Conservation (phyloP, 2,329 filamentous ascomycete genomes). For the Trichophyton simii region DNA sequence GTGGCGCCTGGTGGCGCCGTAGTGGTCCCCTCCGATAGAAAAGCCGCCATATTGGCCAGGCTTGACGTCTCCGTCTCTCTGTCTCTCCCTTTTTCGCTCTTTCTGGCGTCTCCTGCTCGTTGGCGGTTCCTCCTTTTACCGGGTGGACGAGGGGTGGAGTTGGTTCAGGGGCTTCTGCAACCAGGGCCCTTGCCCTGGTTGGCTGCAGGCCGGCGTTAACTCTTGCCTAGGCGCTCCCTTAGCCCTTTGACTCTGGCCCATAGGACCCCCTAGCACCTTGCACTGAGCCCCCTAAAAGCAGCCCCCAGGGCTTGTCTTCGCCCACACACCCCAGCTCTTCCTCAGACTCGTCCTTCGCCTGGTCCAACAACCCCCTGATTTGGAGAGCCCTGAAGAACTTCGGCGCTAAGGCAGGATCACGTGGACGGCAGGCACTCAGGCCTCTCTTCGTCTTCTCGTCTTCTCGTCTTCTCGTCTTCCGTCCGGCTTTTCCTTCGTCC, state of each 20-base stretch:
- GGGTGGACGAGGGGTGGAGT: not conserved
- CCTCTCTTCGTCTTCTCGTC: not conserved
- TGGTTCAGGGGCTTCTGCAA: not conserved
- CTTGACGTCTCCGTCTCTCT: not conserved
- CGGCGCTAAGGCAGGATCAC: too few relatives aligned
- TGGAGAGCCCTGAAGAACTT: too few relatives aligned
- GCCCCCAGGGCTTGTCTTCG: too few relatives aligned
- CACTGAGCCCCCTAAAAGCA: too few relatives aligned
- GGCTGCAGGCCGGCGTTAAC: not conserved
- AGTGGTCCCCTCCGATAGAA: not conserved
- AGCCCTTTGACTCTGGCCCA: not conserved
- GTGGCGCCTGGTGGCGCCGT: not conserved
- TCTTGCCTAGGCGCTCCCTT: not conserved
- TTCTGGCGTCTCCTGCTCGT: too few relatives aligned
- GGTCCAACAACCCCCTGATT: too few relatives aligned
- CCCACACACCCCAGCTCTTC: too few relatives aligned
- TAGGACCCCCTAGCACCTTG: not conserved
- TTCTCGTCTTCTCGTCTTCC: not conserved
- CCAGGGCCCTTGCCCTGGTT: not conserved
- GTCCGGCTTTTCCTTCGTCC: not conserved
- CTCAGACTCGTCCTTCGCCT: too few relatives aligned
- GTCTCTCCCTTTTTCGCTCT: not conserved
- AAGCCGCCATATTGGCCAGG: not conserved
- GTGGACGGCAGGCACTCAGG: too few relatives aligned
- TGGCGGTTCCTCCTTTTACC: not conserved